Conservation (phyloP, 169 alveolate species). For the Hammondia hammondi region DNA sequence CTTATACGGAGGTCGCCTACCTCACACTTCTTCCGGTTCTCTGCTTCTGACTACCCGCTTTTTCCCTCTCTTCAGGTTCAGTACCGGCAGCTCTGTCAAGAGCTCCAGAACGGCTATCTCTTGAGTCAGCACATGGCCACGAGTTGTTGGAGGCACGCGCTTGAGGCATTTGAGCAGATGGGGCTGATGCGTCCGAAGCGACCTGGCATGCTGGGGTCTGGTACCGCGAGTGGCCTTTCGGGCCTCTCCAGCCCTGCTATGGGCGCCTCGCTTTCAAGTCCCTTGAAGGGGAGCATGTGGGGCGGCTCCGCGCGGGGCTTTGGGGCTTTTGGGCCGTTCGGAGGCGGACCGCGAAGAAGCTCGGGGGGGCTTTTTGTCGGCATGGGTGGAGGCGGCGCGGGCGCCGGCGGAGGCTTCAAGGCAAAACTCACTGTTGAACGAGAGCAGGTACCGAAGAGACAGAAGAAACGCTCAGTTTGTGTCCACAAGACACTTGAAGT, state of each 20-base stretch:
- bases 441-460: background rate
- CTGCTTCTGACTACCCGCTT: background rate
- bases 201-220: background rate
- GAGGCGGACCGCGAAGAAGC: conserved; percentile 16
- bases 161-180: conserved; percentile 54
- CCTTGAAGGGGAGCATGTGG: background rate
- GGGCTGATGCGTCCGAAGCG: conserved; percentile 41
- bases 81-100: conserved; percentile 42
- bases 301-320: background rate
- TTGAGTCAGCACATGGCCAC: conserved; percentile 17
- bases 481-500: background rate
- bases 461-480: background rate
- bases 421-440: background rate
- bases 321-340: background rate
- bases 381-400: background rate
- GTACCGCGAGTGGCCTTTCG: background rate
- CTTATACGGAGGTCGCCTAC: background rate
- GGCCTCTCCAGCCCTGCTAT: background rate
- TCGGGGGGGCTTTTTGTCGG: conserved; percentile 2
- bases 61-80: background rate
- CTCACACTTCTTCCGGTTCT: background rate
- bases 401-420: background rate
- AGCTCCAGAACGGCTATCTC: conserved; percentile 39
- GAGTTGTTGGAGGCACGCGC: conserved; percentile 49
- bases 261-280: background rate